Percentiles rank a stretch among this genome's conserved stretches.
Evolutionary conservation across 306 rosid species (phyloP).

Genomic region (Pachyrhizus erosus): DNA sequence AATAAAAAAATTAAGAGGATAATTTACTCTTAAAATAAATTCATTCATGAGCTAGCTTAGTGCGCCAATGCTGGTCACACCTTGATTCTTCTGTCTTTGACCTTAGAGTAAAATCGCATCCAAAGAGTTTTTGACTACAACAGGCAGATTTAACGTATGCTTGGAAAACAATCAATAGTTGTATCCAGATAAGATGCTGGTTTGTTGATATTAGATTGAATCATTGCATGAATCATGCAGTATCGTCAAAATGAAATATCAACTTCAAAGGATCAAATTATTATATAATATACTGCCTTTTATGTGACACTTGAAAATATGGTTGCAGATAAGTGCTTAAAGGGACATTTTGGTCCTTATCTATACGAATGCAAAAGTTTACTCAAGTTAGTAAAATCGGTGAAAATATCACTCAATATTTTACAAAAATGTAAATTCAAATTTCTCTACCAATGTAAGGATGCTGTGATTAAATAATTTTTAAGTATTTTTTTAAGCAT

Average conservation of each 20-base stretch:
- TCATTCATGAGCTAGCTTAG: neutral
- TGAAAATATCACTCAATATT: too few relatives aligned
- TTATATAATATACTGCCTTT: neutral
- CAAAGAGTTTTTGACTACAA: constrained; percentile 23
- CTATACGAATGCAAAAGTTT: too few relatives aligned
- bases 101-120: constrained; percentile 15
- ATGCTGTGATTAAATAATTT: too few relatives aligned
- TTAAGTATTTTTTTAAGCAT: too few relatives aligned
- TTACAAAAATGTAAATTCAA: too few relatives aligned
- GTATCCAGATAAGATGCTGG: constrained; percentile 16
- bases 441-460: too few relatives aligned
- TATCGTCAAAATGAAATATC: constrained; percentile 1
- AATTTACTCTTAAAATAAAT: too few relatives aligned
- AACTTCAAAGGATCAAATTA: neutral
- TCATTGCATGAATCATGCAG: constrained; percentile 25
- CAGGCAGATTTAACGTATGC: constrained; percentile 32
- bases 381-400: too few relatives aligned
- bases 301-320: neutral
- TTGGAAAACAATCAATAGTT: constrained; percentile 7
- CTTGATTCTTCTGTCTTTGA: constrained; percentile 11
- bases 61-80: constrained; percentile 7
- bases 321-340: neutral
- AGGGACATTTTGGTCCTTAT: too few relatives aligned
- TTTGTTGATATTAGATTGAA: constrained; percentile 9
- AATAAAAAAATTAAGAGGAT: neutral